Evolutionary conservation across 805 yeast genomes (phyloP).

Genomic region (Yamadazyma insecticola): DNA sequence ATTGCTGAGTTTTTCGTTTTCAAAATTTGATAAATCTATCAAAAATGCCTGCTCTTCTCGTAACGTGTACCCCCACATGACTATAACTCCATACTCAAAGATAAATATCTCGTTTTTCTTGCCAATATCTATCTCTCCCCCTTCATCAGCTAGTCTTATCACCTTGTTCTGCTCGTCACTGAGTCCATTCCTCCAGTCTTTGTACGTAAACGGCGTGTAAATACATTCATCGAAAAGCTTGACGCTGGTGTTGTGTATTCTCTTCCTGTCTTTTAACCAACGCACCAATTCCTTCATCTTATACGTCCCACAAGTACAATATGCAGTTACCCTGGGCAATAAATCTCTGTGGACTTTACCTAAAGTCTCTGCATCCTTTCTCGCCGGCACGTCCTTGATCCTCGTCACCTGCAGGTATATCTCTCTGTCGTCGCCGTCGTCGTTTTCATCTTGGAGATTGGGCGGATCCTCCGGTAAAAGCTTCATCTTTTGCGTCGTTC

Average conservation of each 20-base stretch:
- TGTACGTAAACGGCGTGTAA: slow-evolving; percentile 83
- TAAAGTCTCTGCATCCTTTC: slow-evolving; percentile 89
- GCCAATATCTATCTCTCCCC: slow-evolving; percentile 89
- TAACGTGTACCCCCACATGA: slow-evolving; percentile 90
- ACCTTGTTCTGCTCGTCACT: slow-evolving; percentile 25
- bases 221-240: slow-evolving; percentile 91
- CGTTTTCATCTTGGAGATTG: slow-evolving; percentile 8
- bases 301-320: slow-evolving; percentile 92
- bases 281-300: slow-evolving; percentile 80
- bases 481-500: slow-evolving; percentile 70
- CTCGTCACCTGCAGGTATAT: slow-evolving; percentile 81
- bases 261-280: slow-evolving; percentile 77
- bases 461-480: slow-evolving; percentile 50
- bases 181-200: slow-evolving; percentile 60
- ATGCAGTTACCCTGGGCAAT: slow-evolving; percentile 91
- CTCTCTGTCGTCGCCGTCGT: slow-evolving; percentile 31
- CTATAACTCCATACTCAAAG: slow-evolving; percentile 96
- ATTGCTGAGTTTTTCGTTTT: slow-evolving; percentile 81
- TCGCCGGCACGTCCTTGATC: slow-evolving; percentile 82
- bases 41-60: slow-evolving; percentile 81
- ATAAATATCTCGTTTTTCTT: slow-evolving; percentile 77
- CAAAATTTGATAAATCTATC: slow-evolving; percentile 83
- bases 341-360: slow-evolving; percentile 82
- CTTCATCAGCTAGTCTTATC: slow-evolving; percentile 83
- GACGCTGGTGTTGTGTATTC: slow-evolving; percentile 74